Evolutionary conservation across 768 basidiomycete species (phyloP).

Genomic region (Hericium alpestre): DNA sequence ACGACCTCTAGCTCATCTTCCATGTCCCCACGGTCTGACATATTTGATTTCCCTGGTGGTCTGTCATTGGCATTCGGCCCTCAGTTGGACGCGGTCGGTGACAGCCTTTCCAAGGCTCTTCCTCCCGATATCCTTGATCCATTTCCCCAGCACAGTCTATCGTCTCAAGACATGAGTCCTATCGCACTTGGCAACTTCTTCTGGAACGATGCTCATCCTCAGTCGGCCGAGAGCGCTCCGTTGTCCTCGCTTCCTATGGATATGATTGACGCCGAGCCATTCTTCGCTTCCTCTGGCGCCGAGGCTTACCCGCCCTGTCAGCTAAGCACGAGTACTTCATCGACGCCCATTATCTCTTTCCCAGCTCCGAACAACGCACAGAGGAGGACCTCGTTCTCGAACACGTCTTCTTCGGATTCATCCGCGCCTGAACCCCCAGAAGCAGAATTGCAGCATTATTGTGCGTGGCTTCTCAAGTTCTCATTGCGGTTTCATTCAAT

Average conservation of each 20-base stretch:
- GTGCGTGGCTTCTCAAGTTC: conserved; percentile 26
- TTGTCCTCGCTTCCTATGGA: background rate
- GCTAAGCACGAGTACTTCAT: too few species aligned
- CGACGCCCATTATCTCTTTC: too few species aligned
- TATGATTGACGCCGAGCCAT: background rate
- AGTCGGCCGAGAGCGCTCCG: background rate
- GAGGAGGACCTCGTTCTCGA: too few species aligned
- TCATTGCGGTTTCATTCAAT: conserved; percentile 2
- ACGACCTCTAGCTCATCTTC: conserved; percentile 9
- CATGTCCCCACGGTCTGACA: conserved; percentile 13
- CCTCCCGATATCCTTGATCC: conserved; percentile 8
- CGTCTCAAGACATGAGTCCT: conserved; percentile 5
- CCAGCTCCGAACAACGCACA: too few species aligned
- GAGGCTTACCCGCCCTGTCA: too few species aligned
- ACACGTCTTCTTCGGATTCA: background rate
- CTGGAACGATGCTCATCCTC: background rate
- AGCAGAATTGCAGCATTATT: conserved; percentile 32
- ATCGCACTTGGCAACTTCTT: background rate
- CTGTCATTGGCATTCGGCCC: conserved; percentile 5
- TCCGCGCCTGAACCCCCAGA: conserved; percentile 7
- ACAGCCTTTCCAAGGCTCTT: conserved; percentile 12
- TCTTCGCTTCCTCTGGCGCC: background rate
- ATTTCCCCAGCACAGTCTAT: conserved; percentile 3
- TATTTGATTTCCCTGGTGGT: conserved; percentile 11
- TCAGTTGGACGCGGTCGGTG: conserved; percentile 8